phyloP scores from a whole-genome alignment of 2,329 filamentous ascomycete genomes.

The Cercospora janseana region DNA sequence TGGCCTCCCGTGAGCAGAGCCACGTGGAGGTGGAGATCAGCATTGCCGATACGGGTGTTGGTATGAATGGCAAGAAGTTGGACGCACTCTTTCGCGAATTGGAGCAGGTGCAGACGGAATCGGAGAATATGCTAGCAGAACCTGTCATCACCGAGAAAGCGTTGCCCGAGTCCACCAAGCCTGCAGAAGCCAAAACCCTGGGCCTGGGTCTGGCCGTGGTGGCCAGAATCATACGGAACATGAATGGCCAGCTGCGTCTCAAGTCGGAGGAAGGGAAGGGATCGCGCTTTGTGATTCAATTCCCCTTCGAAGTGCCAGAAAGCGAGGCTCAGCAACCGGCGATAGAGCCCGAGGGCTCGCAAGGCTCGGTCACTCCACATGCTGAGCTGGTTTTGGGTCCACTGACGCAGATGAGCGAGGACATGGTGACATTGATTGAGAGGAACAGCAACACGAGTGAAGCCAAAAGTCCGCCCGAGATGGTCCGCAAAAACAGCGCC shows the following conservation, averaged over 20 bases:
- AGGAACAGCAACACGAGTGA: constrained; percentile 38
- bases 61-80: constrained; percentile 57
- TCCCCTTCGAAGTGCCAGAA: constrained; percentile 69
- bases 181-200: constrained; percentile 51
- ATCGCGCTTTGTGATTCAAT: constrained; percentile 75
- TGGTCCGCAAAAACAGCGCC: constrained; percentile 40
- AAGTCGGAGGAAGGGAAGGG: constrained; percentile 82
- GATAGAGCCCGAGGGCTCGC: constrained; percentile 19
- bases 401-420: constrained; percentile 29
- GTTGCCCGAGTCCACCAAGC: constrained; percentile 34
- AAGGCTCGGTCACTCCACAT: constrained; percentile 32
- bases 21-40: constrained; percentile 70
- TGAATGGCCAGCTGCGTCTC: constrained; percentile 81
- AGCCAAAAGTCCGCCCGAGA: constrained; percentile 11
- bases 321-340: constrained; percentile 27
- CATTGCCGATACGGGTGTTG: constrained; percentile 71
- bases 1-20: constrained; percentile 52
- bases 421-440: constrained; percentile 64
- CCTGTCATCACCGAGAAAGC: constrained; percentile 36
- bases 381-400: constrained; percentile 13
- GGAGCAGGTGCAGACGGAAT: constrained; percentile 62
- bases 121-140: constrained; percentile 49
- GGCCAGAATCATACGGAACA: constrained; percentile 81
- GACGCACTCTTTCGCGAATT: constrained; percentile 62
- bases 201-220: constrained; percentile 85